phyloP scores from a whole-genome alignment of 805 yeast species.

The Metschnikowia amazonensis region DNA sequence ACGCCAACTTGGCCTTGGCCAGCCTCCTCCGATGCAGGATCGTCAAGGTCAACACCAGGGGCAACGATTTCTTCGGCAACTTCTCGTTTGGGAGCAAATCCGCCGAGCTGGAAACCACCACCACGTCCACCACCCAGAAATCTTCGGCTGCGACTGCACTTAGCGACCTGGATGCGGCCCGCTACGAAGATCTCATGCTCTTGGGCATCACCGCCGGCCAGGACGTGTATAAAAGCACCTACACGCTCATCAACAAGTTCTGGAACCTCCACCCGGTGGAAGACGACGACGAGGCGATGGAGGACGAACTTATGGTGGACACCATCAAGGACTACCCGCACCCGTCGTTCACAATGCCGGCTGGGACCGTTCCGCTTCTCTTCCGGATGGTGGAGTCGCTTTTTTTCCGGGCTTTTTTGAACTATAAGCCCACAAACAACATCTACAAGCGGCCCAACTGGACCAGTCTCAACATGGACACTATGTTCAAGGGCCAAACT shows the following conservation, averaged over 20 bases:
- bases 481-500: conserved; percentile 40
- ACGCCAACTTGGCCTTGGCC: conserved; percentile 45
- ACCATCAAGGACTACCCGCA: conserved; percentile 36
- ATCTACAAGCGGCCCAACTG: conserved; percentile 39
- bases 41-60: conserved; percentile 29
- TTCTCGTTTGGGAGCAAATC: conserved; percentile 16
- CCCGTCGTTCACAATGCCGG: conserved; percentile 69
- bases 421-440: conserved; percentile 37
- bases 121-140: conserved; percentile 11
- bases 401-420: conserved; percentile 52
- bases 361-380: conserved; percentile 69
- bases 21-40: conserved; percentile 48
- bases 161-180: conserved; percentile 5
- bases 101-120: conserved; percentile 15
- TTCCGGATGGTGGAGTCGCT: conserved; percentile 66
- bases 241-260: conserved; percentile 38
- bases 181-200: conserved; percentile 15
- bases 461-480: conserved; percentile 40
- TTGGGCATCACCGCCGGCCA: conserved; percentile 33
- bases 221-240: conserved; percentile 29
- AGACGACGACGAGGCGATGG: conserved; percentile 22
- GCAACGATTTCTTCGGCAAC: conserved; percentile 24
- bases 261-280: conserved; percentile 47
- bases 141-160: conserved; percentile 1
- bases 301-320: conserved; percentile 9